Conservation (phyloP, 179 eudicot genomes). For the Drosera spatulata region DNA sequence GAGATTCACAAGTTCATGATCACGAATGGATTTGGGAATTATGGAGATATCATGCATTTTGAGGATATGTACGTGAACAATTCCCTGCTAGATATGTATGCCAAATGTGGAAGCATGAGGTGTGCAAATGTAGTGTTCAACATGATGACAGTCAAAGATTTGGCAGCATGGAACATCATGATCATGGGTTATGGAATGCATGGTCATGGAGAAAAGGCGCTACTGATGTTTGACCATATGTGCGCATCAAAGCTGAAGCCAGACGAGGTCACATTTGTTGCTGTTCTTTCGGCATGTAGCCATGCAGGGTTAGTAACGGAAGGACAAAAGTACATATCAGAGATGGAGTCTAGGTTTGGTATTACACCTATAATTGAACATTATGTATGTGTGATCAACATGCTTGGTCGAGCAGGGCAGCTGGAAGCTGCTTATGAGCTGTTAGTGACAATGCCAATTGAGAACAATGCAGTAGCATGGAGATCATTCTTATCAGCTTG, state of each 20-base stretch:
- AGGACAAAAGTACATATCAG: conserved; percentile 23
- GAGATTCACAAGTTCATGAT: conserved; percentile 25
- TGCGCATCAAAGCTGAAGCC: conserved; percentile 17
- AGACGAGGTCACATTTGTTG: conserved; percentile 35
- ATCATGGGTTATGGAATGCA: conserved; percentile 43
- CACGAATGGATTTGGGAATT: conserved; percentile 12
- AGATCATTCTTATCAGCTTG: conserved; percentile 34
- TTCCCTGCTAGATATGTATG: conserved; percentile 37
- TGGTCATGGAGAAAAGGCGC: conserved; percentile 24
- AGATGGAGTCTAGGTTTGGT: conserved; percentile 20
- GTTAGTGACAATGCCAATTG: conserved; percentile 32
- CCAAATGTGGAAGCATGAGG: conserved; percentile 30
- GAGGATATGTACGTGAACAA: conserved; percentile 26
- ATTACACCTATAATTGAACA: conserved; percentile 30
- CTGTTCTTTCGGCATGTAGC: conserved; percentile 2
- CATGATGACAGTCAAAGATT: conserved; percentile 13
- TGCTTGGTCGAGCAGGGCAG: conserved; percentile 42
- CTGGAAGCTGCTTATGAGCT: conserved; percentile 24
- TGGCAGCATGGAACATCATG: conserved; percentile 36
- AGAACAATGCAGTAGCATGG: conserved; percentile 27
- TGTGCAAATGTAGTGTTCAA: conserved; percentile 18
- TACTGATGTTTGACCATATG: conserved; percentile 23
- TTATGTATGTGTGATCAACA: conserved; percentile 39
- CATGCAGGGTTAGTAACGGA: conserved; percentile 29
- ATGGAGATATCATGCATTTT: conserved; percentile 6